Conservation (phyloP, 129 eudicot species). For the Helianthus tuberosus region DNA sequence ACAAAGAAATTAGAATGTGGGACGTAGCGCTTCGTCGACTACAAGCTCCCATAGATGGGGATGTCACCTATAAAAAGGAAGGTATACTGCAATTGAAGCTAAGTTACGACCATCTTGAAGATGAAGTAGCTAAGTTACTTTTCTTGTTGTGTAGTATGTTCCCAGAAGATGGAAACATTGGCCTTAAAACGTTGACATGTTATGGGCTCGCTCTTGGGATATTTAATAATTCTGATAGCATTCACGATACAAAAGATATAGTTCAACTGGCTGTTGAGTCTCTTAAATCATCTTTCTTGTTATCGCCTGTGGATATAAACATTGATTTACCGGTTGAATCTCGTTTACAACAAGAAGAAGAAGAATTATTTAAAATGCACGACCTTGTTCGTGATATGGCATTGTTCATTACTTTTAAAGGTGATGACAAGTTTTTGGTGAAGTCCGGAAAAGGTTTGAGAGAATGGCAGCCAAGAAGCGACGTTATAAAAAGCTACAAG, state of each 20-base stretch:
- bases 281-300: slow-evolving; percentile 12
- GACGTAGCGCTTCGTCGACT: not conserved
- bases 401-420: not conserved
- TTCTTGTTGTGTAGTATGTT: slow-evolving; percentile 28
- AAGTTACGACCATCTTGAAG: slow-evolving; percentile 22
- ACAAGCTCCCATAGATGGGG: not conserved
- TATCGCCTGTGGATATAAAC: not conserved
- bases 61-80: not conserved
- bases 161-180: not conserved
- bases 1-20: not conserved
- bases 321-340: too few relatives aligned
- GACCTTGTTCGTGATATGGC: slow-evolving; percentile 28
- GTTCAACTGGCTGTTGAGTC: slow-evolving; percentile 5
- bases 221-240: not conserved
- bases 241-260: slow-evolving; percentile 10
- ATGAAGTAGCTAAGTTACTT: slow-evolving; percentile 7
- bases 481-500: not conserved
- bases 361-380: slow-evolving; percentile 1
- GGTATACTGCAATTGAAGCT: slow-evolving; percentile 17
- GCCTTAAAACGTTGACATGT: not conserved
- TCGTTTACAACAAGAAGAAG: not conserved
- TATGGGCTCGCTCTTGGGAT: slow-evolving; percentile 13
- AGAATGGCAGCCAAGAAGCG: slow-evolving; percentile 13
- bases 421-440: not conserved
- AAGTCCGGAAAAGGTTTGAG: not conserved